Base-by-base conservation (phyloP, 768 basidiomycete species). In the Russula sp. region DNA sequence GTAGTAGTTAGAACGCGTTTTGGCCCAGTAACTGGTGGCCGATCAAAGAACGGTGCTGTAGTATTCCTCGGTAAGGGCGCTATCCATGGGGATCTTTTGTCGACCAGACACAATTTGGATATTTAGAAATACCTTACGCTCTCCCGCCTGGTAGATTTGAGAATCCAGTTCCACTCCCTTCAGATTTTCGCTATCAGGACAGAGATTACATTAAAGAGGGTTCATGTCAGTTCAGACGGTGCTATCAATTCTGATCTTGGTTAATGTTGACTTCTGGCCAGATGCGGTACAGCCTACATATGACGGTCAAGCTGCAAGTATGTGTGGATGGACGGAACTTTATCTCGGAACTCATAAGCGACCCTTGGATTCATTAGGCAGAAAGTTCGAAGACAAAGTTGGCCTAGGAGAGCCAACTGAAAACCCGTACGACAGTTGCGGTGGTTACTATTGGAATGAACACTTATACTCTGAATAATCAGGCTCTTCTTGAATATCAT, bases 101-200 rank as follows among this genome's bases (percentile, higher is more conserved):
- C 56, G 47, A 54, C n/a, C 36, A 34, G 38, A 56, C 47, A 14
- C 5, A 7, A 53, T 34, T 25, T 38, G 49, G 20, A 48, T 42
- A 43, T 47, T 14, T 59, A 90, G 87, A 91, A 74, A 75, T 91
- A 56, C 87, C 88, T 5, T 91, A 86, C 69, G 88, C 84, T 2
- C 70, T 86, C 16, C 81, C 86, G 34, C 86, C 87, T 0, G 72
- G 69, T 14, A 78, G 87, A 29, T 90, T 89, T 66, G 73, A 83
- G 52, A 84, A 90, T 67, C 83, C 87, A 4, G 67, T 77, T 29
- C 75, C 81, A 0, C 73, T 90, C 5, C 83, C 87, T 2, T 54
- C 73, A 3, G 73, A 73, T 47, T 83, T 81, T 69, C 75, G 71
- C 16, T 91, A 90, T 61, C 79, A 82, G 47, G 70, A 74, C 16